phyloP scores from a whole-genome alignment of 2,329 filamentous ascomycete genomes.

The Diaporthe longicolla region DNA sequence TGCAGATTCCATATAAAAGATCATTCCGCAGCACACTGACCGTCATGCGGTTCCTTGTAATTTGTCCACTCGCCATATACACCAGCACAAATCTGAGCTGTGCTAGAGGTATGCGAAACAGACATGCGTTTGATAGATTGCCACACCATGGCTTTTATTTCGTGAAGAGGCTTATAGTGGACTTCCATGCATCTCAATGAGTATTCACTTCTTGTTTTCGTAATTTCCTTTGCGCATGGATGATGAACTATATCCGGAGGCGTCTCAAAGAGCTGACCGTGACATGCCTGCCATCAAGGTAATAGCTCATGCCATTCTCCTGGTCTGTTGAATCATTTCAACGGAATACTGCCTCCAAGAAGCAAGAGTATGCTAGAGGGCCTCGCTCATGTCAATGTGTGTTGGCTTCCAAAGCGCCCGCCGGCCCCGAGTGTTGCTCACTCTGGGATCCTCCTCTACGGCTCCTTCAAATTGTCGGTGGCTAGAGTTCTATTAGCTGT shows the following conservation, averaged over 20 bases:
- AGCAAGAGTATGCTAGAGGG: neutral
- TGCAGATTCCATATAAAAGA: too few relatives aligned
- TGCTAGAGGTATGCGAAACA: neutral
- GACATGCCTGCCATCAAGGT: neutral
- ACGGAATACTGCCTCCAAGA: neutral
- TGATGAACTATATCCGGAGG: neutral
- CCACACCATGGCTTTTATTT: neutral
- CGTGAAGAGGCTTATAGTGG: neutral
- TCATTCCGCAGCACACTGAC: too few relatives aligned
- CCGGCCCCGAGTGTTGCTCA: neutral
- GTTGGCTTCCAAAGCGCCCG: neutral
- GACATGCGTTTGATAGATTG: rapidly evolving
- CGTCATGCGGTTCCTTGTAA: too few relatives aligned
- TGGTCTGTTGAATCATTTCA: neutral
- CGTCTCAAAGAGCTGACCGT: neutral
- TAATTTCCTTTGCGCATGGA: too few relatives aligned
- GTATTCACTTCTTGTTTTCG: neutral
- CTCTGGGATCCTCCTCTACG: slow-evolving; percentile 63
- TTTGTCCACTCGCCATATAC: neutral
- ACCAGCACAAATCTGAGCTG: neutral
- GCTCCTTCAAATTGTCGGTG: slow-evolving; percentile 86
- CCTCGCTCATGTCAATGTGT: neutral
- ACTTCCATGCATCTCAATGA: neutral
- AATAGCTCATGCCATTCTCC: neutral
- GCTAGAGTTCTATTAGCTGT: slow-evolving; percentile 62